Base-by-base conservation (phyloP, 2,329 filamentous ascomycete species). In the Epichloe coenophiala region DNA sequence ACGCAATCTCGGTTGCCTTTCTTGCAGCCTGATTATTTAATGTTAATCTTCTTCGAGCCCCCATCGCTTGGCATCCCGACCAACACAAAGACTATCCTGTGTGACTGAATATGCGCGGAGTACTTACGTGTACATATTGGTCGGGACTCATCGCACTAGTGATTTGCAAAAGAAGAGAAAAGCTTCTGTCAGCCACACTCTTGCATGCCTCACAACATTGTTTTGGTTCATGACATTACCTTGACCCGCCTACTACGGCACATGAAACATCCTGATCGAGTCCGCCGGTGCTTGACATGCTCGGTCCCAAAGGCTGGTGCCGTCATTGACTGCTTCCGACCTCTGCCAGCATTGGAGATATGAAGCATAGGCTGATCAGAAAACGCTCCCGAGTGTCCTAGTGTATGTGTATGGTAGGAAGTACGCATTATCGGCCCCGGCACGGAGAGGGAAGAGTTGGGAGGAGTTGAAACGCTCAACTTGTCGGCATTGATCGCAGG, bases 1-100 rank as follows among this genome's bases (percentile, higher is more conserved):
- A 86, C 75, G 65, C 93, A 98, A 56, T 95, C 88, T 68, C 93
- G 80, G 58, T 83, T 86, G 47, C 91, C 93, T 68, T 97, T 98
- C 59, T 82, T 84, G 67, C 93, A 98, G 61, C 91, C 89, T 85
- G 54, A 41, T 21, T n/a, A 41, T 21, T n/a, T 2, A 38, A 21
- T 41, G 43, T 47, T 38, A 43, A 37, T 33, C 47, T 45, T 47
- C 41, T 40, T 36, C n/a, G 33, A 37, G 33, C 7, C 31, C 31
- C 9, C 40, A 37, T 6, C 8, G 31, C 39, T 43, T 42, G 27
- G 15, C 27, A 31, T 48, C 6, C 15, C 33, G 4, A 4, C 11
- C 9, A 19, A 40, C 37, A 40, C 4, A 21, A 23, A 19, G 15
- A 33, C 9, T 5, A 9, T 33, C 8, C 31, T 23, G 15, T 27